Evolutionary conservation across 2,329 filamentous ascomycete genomes (phyloP), one percentile per base, ranked within the genome.

Genomic region (Pseudogymnoascus sp.): DNA sequence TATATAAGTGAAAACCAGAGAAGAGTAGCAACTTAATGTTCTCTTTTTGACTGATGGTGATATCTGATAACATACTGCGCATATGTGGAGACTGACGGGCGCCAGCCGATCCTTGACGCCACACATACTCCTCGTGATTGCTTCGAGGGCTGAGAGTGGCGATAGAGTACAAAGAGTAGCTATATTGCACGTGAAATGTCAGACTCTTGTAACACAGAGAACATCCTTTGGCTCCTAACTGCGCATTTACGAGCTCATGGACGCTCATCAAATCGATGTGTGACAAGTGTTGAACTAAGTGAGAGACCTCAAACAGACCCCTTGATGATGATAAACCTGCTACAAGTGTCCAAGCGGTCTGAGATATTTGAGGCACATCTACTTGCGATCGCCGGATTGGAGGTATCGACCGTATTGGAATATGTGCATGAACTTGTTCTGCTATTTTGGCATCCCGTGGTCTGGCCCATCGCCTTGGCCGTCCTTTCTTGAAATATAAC

Each of bases 351-450:
- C 48, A 55, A 21, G 48, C 48, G 48, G 48, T 21, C 48, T 12
- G 48, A 21, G 48, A 33, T 27, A 33, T 55, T 15, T 10, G 27
- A 51, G 13, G 44, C 44, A 51, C 31, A 51, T 51, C 48, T 55
- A 55, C 48, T 55, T 55, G 48, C 48, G 48, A 55, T 55, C 48
- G 27, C 2, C 48, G 10, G 29, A 33, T 55, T 55, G 27, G 48
- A 55, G 48, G 48, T 55, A 55, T 10, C 33, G 48, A 15, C 48
- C 48, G 48, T 55, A 55, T 55, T 55, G 29, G 48, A 55, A 33
- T 55, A 33, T 55, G 48, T 55, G 48, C 48, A 55, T 55, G 48
- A 55, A 55, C 29, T 35, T 55, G 48, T 27, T 55, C 27, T 27
- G 29, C 21, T 55, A 29, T 27, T 55, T 9, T 27, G 29, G 48